Percentiles rank a stretch among this genome's conserved stretches.
Evolutionary conservation across 129 eudicot species (phyloP).

Genomic region (Escallonia rubra): DNA sequence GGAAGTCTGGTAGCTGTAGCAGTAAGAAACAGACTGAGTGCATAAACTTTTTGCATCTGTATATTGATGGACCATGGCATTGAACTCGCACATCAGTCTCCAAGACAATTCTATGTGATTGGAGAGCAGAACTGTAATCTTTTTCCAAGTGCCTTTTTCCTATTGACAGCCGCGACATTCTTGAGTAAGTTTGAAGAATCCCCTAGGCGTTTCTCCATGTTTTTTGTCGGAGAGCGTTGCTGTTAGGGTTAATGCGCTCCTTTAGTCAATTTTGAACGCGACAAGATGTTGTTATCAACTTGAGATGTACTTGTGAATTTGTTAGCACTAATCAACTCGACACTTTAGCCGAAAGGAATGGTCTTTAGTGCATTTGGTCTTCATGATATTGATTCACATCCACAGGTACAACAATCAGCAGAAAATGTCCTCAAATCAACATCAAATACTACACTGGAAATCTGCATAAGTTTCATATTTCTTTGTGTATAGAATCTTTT

Average conservation of each 20-base stretch:
- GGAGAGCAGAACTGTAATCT: conserved; percentile 12
- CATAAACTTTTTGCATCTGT: too few species aligned
- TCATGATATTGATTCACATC: background rate
- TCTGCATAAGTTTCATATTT: background rate
- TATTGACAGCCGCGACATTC: background rate
- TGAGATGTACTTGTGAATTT: background rate
- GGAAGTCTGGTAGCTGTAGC: too few species aligned
- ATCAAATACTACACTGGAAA: background rate
- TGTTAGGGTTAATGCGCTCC: conserved; percentile 7
- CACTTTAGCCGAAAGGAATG: conserved; percentile 32
- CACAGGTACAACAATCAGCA: background rate
- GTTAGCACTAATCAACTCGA: conserved; percentile 17
- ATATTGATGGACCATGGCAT: conserved; percentile 8
- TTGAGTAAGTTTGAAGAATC: conserved; percentile 17
- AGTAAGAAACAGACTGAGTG: too few species aligned
- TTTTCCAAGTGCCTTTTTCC: conserved; percentile 22
- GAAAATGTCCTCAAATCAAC: conserved; percentile 9
- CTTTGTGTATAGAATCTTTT: background rate
- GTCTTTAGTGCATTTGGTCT: conserved; percentile 9
- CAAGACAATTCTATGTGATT: conserved; percentile 6
- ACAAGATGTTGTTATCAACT: conserved; percentile 10
- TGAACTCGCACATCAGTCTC: background rate
- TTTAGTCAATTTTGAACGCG: conserved; percentile 15
- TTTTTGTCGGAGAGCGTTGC: conserved; percentile 13
- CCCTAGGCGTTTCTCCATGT: background rate